Conservation (phyloP, 169 alveolate genomes). For the Cryptosporidium viatorum region DNA sequence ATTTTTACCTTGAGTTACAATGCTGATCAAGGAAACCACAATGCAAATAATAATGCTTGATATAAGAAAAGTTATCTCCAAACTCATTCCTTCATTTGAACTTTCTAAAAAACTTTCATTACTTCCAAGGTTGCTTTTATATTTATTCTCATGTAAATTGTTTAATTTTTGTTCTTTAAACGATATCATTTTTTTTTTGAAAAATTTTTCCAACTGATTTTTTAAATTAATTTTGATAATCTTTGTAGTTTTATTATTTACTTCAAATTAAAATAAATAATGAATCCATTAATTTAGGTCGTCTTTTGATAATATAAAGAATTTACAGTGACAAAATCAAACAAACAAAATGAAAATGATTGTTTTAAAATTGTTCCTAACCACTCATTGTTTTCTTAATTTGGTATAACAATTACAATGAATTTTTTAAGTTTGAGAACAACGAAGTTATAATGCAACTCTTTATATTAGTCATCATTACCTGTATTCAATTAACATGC, state of each 20-base stretch:
- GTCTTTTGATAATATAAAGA: not conserved
- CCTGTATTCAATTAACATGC: slow-evolving; percentile 25
- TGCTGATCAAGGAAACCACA: slow-evolving; percentile 37
- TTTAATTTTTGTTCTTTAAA: not conserved
- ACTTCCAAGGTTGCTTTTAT: not conserved
- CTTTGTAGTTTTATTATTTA: not conserved
- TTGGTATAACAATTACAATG: not conserved
- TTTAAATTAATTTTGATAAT: not conserved
- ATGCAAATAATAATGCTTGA: slow-evolving; percentile 46
- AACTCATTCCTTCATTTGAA: not conserved
- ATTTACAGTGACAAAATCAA: slow-evolving; percentile 15
- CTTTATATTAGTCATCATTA: not conserved
- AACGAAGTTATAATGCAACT: slow-evolving; percentile 15
- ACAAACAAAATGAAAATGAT: slow-evolving; percentile 21
- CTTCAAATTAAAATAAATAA: not conserved
- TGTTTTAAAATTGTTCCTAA: not conserved
- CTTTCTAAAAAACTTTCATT: not conserved
- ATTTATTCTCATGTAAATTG: not conserved
- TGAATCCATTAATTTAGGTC: not conserved
- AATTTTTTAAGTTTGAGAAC: not conserved
- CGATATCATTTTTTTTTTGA: not conserved
- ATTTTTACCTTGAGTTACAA: slow-evolving; percentile 48
- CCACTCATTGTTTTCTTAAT: slow-evolving; percentile 13
- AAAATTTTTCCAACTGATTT: not conserved
- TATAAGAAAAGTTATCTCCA: slow-evolving; percentile 34